Evolutionary conservation across 169 alveolate species (phyloP), one percentile per base, ranked within the genome.

Genomic region (Perkinsus olseni): DNA sequence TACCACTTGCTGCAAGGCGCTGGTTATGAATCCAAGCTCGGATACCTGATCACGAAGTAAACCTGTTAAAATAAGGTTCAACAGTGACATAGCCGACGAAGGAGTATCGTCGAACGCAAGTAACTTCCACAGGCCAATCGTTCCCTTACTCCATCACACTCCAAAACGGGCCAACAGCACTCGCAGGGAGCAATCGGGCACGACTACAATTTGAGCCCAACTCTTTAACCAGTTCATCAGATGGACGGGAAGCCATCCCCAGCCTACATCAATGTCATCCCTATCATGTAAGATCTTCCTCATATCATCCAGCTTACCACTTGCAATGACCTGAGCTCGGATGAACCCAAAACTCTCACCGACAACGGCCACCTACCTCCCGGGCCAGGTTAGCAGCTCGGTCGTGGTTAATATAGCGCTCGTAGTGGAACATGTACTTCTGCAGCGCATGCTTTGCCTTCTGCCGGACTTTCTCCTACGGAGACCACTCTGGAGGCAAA

Each of bases 1-100:
- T n/a, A 96, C 95, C 10, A 96, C 96, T 91, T 94, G 95, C 31
- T 95, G 94, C 13, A 94, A 91, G 21, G 97, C 97, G 13, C 95
- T 96, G 38, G 93, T 74, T 38, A 97, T 93, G 82, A 96, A 95
- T 62, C 95, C 94, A 0, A 96, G 94, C 92, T 96, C 98, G 8
- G 92, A 31, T 3, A 93, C 82, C 38, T 96, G 95, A 39, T 92
- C 92, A 38, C 50, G 91, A 91, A 95, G 95, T 24, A 93, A 74
- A 36, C 92, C 93, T 90, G 94, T n/a, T n/a, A n/a, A n/a, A n/a
- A n/a, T n/a, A n/a, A n/a, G n/a, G n/a, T n/a, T n/a, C n/a, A n/a
- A n/a, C n/a, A n/a, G n/a, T n/a, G n/a, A n/a, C n/a, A n/a, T n/a
- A n/a, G n/a, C n/a, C n/a, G n/a, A n/a, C n/a, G n/a, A n/a, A n/a